Base-by-base conservation (phyloP, 306 rosid genomes). In the Aeschynomene evenia region DNA sequence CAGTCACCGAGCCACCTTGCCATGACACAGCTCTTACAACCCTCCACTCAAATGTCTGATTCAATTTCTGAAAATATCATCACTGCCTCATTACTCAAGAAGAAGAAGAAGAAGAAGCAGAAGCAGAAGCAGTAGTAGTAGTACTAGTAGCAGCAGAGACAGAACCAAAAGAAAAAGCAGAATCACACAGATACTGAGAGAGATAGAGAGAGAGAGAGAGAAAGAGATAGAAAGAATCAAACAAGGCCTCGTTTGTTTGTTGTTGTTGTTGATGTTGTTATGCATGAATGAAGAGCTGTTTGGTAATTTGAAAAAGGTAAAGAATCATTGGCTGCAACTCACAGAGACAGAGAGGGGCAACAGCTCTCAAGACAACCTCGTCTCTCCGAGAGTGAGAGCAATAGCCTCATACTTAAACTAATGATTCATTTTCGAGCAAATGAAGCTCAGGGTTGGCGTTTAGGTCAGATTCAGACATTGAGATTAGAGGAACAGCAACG, bases 381-480 rank as follows among this genome's bases (percentile, higher is more conserved):
- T 23, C 59, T 23, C 59, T 53, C 36, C 12, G 59, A 23, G 59
- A 2, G 14, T 0, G 14, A 15, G 51, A n/a, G 20, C 2, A n/a
- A 3, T 23, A 19, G 48, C 43, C 43, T 57, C 63, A 56, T 29
- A 56, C 63, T 56, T 56, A 31, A 57, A 57, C 63, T 29, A 57
- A 31, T 57, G 9, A n/a, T 43, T 9, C 43, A 13, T 5, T 42
- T 2, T 5, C 6, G 14, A 12, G 2, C 16, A 42, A 42, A 3
- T 15, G 63, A 56, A 23, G 42, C 64, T 31, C 64, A 57, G 43
- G 43, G 20, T 31, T 57, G 13, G 23, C 15, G 3, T 29, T 57
- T 33, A 7, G 7, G 18, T 16, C 0, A 9, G 13, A 16, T 4
- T 4, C 7, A n/a, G 49, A 16, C 51, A n/a, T 4, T 14, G 19